These are phyloP conservation scores for Capniomyces stellatus DNA, from an alignment of 371 early-diverging fungal species.

Conservation along the genomic window DNA sequence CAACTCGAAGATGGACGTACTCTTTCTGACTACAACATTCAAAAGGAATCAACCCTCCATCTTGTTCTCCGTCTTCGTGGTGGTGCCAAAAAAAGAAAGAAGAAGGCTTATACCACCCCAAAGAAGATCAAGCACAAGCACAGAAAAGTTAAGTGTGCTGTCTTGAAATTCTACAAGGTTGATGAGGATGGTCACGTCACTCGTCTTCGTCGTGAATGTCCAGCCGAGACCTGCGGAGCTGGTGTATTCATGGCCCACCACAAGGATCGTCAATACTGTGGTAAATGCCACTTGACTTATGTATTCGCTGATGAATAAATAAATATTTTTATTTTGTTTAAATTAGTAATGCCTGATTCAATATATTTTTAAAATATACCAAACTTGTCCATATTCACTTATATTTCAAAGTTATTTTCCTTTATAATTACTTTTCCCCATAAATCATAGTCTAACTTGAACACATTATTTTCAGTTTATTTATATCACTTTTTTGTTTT, in stretches of 20 bases:
- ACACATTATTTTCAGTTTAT: too few species aligned
- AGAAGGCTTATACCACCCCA: conserved; percentile 98
- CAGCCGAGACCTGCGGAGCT: conserved; percentile 86
- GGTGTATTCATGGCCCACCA: conserved; percentile 98
- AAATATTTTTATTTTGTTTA: neutral
- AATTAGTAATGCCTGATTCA: too few species aligned
- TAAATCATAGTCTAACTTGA: too few species aligned
- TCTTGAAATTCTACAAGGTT: conserved; percentile 96
- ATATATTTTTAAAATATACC: too few species aligned
- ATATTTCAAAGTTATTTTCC: too few species aligned
- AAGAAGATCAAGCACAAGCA: conserved; percentile 98
- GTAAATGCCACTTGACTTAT: conserved; percentile 42
- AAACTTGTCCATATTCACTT: too few species aligned
- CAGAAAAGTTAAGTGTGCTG: conserved; percentile 93
- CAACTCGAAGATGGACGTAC: conserved; percentile 87
- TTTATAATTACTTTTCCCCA: too few species aligned
- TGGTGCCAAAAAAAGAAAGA: conserved; percentile 95
- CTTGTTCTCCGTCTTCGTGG: conserved; percentile 68
- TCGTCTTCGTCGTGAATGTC: conserved; percentile 94
- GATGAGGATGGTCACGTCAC: conserved; percentile 92
- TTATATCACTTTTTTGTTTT: too few species aligned
- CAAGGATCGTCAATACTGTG: conserved; percentile 90
- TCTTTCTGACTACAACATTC: conserved; percentile 71
- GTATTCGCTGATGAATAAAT: conserved; percentile 32
- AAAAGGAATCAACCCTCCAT: conserved; percentile 73